A percentile compares a stretch with the other conserved stretches of the same genome.
phyloP scores from a whole-genome alignment of 148 eudicot genomes.

The Chenopodium album region DNA sequence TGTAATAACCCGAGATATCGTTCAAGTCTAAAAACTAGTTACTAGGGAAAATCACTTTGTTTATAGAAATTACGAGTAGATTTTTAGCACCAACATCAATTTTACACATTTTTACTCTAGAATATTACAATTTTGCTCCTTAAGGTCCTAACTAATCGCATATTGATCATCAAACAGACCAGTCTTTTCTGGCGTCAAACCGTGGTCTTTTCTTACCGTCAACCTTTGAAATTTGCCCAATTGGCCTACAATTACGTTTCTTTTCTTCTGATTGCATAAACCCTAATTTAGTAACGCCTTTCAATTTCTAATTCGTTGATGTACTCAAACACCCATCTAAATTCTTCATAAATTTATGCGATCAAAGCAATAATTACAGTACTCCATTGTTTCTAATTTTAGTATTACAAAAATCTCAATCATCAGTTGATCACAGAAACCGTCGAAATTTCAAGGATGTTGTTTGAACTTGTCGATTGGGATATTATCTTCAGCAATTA shows the following conservation, averaged over 20 bases:
- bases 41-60: no score
- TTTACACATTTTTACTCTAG: no score
- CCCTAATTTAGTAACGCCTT: not conserved
- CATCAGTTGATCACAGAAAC: not conserved
- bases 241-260: not conserved
- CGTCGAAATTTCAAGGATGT: not conserved
- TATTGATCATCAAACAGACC: not conserved
- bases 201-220: not conserved
- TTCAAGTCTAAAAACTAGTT: no score
- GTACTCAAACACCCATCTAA: not conserved
- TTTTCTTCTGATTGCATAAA: not conserved
- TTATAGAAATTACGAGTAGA: no score
- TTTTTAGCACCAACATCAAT: no score
- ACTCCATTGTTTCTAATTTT: not conserved
- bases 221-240: not conserved
- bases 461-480: slow-evolving; percentile 14
- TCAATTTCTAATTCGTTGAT: not conserved
- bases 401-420: not conserved
- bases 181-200: not conserved
- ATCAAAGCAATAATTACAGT: not conserved
- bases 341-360: not conserved
- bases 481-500: slow-evolving; percentile 11
- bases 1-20: no score
- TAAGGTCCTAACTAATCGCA: no score
- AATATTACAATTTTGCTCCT: no score